These are phyloP conservation scores for Vararia minispora DNA, from an alignment of 768 basidiomycete species.

Conservation along the genomic window DNA sequence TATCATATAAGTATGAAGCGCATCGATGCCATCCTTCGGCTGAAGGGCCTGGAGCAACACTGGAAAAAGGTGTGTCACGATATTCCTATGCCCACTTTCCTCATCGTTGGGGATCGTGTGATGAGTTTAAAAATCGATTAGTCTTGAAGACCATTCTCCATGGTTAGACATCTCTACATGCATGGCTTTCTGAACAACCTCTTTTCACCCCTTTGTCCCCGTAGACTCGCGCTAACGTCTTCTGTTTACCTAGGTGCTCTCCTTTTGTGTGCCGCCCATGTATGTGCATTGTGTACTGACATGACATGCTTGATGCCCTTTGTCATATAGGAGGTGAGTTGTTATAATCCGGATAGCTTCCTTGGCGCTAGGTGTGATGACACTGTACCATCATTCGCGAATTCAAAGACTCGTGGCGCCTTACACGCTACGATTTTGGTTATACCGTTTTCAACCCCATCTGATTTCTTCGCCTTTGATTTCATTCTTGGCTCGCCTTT, in stretches of 20 bases:
- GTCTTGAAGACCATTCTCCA: slow-evolving; percentile 79
- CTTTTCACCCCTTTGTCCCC: too few relatives aligned
- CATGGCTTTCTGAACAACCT: slow-evolving; percentile 33
- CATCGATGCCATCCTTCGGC: slow-evolving; percentile 69
- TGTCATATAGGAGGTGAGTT: slow-evolving; percentile 30
- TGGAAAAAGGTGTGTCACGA: slow-evolving; percentile 67
- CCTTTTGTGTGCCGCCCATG: too few relatives aligned
- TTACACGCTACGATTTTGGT: slow-evolving; percentile 52
- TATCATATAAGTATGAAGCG: slow-evolving; percentile 67
- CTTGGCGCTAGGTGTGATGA: slow-evolving; percentile 34
- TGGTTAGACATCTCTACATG: slow-evolving; percentile 52
- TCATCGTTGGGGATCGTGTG: slow-evolving; percentile 25
- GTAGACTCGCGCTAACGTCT: too few relatives aligned
- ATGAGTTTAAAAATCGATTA: slow-evolving; percentile 72
- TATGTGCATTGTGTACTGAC: too few relatives aligned
- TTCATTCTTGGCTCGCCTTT: not conserved
- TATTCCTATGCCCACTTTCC: slow-evolving; percentile 7
- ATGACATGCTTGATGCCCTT: too few relatives aligned
- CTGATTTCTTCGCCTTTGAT: slow-evolving; percentile 27
- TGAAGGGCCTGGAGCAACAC: slow-evolving; percentile 66
- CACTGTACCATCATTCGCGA: slow-evolving; percentile 58
- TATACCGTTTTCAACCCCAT: slow-evolving; percentile 63
- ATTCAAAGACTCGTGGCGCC: slow-evolving; percentile 48
- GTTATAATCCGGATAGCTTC: not conserved
- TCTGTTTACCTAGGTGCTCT: too few relatives aligned